A percentile compares a stretch with the other conserved stretches of the same genome.
Evolutionary conservation across 1,139 yeast genomes (phyloP).

Genomic region (Tardiomyces digboiensis): DNA sequence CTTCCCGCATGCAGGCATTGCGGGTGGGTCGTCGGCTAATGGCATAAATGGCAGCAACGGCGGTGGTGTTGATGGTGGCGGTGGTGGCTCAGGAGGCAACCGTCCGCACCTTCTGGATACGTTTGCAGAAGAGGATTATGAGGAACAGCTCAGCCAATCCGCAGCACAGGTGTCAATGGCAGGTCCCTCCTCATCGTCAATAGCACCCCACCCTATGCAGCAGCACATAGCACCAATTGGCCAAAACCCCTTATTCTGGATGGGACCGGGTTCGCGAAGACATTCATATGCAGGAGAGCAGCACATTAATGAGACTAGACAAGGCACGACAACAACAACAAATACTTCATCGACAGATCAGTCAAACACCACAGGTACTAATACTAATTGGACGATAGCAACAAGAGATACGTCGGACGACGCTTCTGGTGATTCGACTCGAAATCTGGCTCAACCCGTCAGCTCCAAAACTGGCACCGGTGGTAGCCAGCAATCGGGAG

Average conservation of each 20-base stretch:
- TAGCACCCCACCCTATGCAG: too few species aligned
- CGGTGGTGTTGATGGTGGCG: too few species aligned
- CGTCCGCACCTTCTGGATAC: conserved; percentile 10
- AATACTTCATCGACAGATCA: neutral
- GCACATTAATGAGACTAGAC: neutral
- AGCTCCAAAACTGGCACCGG: too few species aligned
- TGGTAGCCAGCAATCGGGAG: neutral
- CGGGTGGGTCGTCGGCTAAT: neutral
- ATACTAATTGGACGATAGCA: neutral
- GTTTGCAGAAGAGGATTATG: conserved; percentile 14
- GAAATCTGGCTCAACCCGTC: too few species aligned
- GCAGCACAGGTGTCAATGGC: neutral
- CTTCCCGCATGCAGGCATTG: conserved; percentile 9
- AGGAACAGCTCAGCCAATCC: neutral
- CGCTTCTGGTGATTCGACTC: neutral
- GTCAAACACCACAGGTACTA: neutral
- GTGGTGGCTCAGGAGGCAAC: neutral
- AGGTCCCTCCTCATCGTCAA: too few species aligned
- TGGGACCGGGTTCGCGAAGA: conserved; percentile 12
- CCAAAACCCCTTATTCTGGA: conserved; percentile 7
- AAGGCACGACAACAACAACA: neutral
- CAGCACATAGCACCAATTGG: conserved; percentile 8
- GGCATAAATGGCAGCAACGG: too few species aligned
- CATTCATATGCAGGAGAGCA: conserved; percentile 18
- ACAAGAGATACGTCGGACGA: neutral